phyloP scores from a whole-genome alignment of 108 stramenopile species.

The Skeletonema menzelii region DNA sequence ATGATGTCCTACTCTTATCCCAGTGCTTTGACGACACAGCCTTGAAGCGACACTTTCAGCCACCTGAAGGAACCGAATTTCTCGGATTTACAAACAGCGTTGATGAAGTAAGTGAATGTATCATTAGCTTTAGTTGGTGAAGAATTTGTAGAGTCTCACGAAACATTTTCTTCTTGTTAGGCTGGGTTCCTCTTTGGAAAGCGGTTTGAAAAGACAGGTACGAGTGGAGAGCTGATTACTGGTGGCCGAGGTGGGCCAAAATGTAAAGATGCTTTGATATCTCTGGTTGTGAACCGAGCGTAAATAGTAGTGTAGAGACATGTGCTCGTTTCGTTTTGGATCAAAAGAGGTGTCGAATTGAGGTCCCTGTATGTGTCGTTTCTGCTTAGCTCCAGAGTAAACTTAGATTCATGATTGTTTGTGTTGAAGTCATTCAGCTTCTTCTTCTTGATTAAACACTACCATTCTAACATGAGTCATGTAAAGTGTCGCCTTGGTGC shows the following conservation, averaged over 20 bases:
- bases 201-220: slow-evolving; percentile 17
- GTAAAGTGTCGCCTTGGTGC: background rate
- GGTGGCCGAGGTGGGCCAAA: slow-evolving; percentile 31
- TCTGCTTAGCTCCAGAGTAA: background rate
- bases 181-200: slow-evolving; percentile 45
- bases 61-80: slow-evolving; percentile 32
- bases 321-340: background rate
- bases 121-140: too few relatives aligned
- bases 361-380: background rate
- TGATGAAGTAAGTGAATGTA: slow-evolving; percentile 40
- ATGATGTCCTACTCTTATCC: slow-evolving; percentile 33
- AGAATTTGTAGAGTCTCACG: background rate
- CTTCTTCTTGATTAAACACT: background rate
- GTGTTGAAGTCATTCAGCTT: background rate
- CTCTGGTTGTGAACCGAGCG: slow-evolving; percentile 39
- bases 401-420: slow-evolving; percentile 1
- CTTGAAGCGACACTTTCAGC: slow-evolving; percentile 13
- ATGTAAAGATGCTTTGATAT: slow-evolving; percentile 45
- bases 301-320: background rate
- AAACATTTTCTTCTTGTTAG: slow-evolving; percentile 1
- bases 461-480: background rate
- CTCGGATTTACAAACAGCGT: slow-evolving; percentile 28
- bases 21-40: slow-evolving; percentile 50
- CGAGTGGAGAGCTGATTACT: slow-evolving; percentile 24
- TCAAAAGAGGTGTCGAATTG: too few relatives aligned